Base-by-base conservation (phyloP, 176 grass and related monocot species). In the Puccinellia tenuiflora region DNA sequence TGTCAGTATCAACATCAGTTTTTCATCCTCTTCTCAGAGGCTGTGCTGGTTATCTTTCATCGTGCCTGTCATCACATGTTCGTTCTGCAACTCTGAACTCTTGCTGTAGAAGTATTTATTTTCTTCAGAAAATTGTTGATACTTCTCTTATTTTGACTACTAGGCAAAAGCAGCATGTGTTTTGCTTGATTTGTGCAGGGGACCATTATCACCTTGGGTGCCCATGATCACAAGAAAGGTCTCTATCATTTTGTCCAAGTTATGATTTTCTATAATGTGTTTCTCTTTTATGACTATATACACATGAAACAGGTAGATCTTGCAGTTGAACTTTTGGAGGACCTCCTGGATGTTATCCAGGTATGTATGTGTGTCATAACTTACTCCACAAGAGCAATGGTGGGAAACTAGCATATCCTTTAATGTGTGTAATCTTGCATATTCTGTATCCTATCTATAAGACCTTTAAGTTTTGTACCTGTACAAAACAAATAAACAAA, bases 31-130 rank as follows among this genome's bases (percentile, higher is more conserved):
- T 98, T 90, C 83, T 98, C 81, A 85, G 86, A 85, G 92, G 86
- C 18, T 98, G 95, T 81, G 90, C 92, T 55, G 95, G 95, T 80
- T 98, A 98, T 85, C 92, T 98, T 85, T 94, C 92, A 65, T 98
- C 95, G 38, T 94, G 89, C 83, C 65, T 90, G 63, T 72, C 89
- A 83, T 90, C 90, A 77, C 95, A 98, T 88, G 95, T 98, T 78
- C 5, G 88, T 92, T 83, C 61, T 63, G 83, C 74, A 72, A 48
- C 73, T 87, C 75, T 53, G 56, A 72, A 62, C 73, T 86, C 75
- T 59, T 86, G 20, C 85, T 82, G 35, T 47, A 70, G 61, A 79
- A 76, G 66, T 24, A 38, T 67, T 55, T 53, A 40, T 29, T 56
- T 82, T 75, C 63, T 75, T 87, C 21, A 42, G 25, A 66, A 83